Conservation (phyloP, 179 eudicot genomes). For the Beta corolliflora region DNA sequence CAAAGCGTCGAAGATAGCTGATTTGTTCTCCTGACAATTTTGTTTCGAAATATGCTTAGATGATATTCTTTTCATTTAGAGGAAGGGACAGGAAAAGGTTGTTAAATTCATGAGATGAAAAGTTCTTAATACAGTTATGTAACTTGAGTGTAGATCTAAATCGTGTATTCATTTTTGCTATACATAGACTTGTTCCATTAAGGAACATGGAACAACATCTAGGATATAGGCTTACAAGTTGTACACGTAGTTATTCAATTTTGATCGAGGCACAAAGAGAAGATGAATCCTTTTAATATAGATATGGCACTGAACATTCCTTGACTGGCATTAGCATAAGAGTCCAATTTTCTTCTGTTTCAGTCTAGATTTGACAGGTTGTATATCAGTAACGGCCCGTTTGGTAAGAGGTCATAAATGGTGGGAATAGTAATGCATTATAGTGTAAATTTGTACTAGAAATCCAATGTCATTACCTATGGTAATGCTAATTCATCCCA, state of each 20-base stretch:
- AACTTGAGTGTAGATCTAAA: constrained; percentile 16
- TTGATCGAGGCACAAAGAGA: neutral
- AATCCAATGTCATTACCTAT: too few species aligned
- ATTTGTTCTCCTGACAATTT: constrained; percentile 10
- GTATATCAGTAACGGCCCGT: too few species aligned
- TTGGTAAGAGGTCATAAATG: too few species aligned
- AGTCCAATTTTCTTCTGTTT: neutral
- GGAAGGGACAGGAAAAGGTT: neutral
- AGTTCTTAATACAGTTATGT: constrained; percentile 15
- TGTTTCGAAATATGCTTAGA: constrained; percentile 15
- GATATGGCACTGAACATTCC: neutral
- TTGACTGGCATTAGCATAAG: neutral
- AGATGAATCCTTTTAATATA: neutral
- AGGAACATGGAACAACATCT: neutral
- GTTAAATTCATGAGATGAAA: constrained; percentile 14
- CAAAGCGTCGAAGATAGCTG: constrained; percentile 88
- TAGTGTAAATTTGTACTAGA: too few species aligned
- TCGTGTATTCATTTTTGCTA: neutral
- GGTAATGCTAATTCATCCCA: too few species aligned
- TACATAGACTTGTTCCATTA: neutral
- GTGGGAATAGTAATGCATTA: too few species aligned
- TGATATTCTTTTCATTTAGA: neutral
- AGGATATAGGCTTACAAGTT: constrained; percentile 5
- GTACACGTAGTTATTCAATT: neutral
- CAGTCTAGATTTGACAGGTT: neutral